Conservation (phyloP, 1,139 yeast genomes). For the Arxiozyma telluris region DNA sequence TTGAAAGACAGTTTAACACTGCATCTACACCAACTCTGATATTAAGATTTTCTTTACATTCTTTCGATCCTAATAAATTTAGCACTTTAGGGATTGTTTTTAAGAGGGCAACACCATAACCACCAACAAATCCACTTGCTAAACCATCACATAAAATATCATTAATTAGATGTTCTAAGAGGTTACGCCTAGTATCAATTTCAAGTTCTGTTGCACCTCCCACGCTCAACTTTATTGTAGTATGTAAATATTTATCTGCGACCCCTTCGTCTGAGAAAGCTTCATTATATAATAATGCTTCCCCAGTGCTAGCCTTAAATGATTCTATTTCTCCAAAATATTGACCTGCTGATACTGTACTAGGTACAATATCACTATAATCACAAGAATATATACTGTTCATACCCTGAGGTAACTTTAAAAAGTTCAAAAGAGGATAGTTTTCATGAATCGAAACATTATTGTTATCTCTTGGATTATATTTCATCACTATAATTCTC, state of each 20-base stretch:
- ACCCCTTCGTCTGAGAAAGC: neutral
- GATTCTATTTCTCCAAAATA: conserved; percentile 26
- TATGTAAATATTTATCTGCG: conserved; percentile 10
- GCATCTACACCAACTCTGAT: conserved; percentile 13
- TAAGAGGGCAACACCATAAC: conserved; percentile 20
- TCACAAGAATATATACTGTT: conserved; percentile 25
- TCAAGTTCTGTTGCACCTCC: conserved; percentile 27
- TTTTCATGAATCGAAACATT: conserved; percentile 20
- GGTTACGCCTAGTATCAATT: conserved; percentile 23
- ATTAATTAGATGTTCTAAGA: conserved; percentile 23
- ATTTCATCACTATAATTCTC: conserved; percentile 19
- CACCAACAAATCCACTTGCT: conserved; percentile 24
- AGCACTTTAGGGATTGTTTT: conserved; percentile 15
- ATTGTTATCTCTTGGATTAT: conserved; percentile 16
- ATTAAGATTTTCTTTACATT: neutral
- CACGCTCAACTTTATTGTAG: conserved; percentile 24
- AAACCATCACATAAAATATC: conserved; percentile 22
- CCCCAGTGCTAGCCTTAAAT: conserved; percentile 27
- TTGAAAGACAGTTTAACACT: conserved; percentile 11
- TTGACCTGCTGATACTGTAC: conserved; percentile 20
- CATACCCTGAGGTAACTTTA: conserved; percentile 23
- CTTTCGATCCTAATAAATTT: conserved; percentile 5
- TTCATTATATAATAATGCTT: conserved; percentile 25
- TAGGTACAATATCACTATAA: conserved; percentile 24
- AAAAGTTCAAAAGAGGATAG: conserved; percentile 18